phyloP scores from a whole-genome alignment of 2,329 filamentous ascomycete genomes.

The Scortechinia acanthostroma region DNA sequence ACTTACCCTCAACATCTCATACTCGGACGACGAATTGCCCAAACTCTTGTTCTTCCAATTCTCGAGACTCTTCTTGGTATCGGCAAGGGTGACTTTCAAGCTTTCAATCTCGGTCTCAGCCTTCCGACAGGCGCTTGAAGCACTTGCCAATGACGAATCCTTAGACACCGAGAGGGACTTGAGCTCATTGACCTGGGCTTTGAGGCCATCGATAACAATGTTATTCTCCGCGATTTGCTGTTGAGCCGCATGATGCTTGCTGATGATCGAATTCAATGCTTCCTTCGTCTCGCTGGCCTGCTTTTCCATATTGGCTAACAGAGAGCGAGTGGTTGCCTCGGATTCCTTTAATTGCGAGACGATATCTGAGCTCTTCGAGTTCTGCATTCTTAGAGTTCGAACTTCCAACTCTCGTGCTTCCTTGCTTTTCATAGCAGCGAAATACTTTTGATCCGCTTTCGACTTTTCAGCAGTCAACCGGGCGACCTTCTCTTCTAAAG shows the following conservation, averaged over 20 bases:
- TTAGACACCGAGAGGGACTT: slow-evolving; percentile 45
- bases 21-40: slow-evolving; percentile 41
- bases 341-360: slow-evolving; percentile 55
- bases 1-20: slow-evolving; percentile 48
- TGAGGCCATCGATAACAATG: slow-evolving; percentile 40
- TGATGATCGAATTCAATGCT: slow-evolving; percentile 39
- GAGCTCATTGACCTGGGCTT: slow-evolving; percentile 46
- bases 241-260: slow-evolving; percentile 42
- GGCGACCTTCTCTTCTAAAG: slow-evolving; percentile 48
- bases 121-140: slow-evolving; percentile 43
- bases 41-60: slow-evolving; percentile 48
- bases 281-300: slow-evolving; percentile 51
- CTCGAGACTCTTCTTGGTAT: slow-evolving; percentile 50
- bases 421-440: slow-evolving; percentile 62
- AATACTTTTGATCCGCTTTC: slow-evolving; percentile 65
- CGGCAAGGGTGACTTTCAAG: slow-evolving; percentile 42
- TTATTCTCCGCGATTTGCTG: slow-evolving; percentile 46
- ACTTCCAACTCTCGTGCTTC: slow-evolving; percentile 52
- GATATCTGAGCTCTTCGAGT: slow-evolving; percentile 53
- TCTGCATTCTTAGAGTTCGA: slow-evolving; percentile 46
- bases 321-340: slow-evolving; percentile 42
- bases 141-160: slow-evolving; percentile 38
- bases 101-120: slow-evolving; percentile 51
- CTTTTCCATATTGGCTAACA: slow-evolving; percentile 54
- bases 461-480: slow-evolving; percentile 53